Evolutionary conservation across 2,329 filamentous ascomycete genomes (phyloP).

Genomic region (Thielaviopsis punctulata): DNA sequence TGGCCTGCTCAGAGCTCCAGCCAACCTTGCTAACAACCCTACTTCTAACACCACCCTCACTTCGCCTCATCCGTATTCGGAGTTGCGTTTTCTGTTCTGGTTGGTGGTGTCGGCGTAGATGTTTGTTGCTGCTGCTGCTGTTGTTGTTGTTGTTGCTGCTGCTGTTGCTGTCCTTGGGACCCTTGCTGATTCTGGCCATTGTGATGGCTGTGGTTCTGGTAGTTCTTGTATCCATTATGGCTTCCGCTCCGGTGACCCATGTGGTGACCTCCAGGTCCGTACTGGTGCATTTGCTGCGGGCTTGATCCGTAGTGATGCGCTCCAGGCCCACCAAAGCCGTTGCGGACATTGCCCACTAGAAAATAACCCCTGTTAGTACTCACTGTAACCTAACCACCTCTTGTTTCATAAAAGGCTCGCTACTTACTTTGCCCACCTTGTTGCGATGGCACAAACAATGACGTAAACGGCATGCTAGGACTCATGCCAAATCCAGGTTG

Average conservation of each 20-base stretch:
- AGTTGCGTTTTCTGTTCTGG: conserved; percentile 8
- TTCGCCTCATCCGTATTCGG: conserved; percentile 11
- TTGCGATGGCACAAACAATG: conserved; percentile 48
- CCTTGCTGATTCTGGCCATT: background rate
- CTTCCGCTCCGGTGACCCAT: conserved; percentile 11
- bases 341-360: conserved; percentile 38
- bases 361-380: conserved; percentile 1
- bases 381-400: conserved; percentile 1
- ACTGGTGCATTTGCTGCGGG: conserved; percentile 48
- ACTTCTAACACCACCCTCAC: conserved; percentile 1
- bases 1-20: background rate
- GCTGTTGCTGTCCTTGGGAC: background rate
- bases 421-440: conserved; percentile 59
- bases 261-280: conserved; percentile 23
- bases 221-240: conserved; percentile 11
- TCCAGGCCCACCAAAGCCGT: conserved; percentile 40
- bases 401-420: background rate
- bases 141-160: background rate
- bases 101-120: conserved; percentile 8
- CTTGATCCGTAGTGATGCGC: conserved; percentile 48
- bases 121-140: conserved; percentile 7
- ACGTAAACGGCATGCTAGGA: conserved; percentile 56
- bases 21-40: background rate
- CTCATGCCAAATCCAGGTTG: conserved; percentile 65
- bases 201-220: conserved; percentile 9